phyloP scores from a whole-genome alignment of 805 yeast species.

The Metschnikowia matae region DNA sequence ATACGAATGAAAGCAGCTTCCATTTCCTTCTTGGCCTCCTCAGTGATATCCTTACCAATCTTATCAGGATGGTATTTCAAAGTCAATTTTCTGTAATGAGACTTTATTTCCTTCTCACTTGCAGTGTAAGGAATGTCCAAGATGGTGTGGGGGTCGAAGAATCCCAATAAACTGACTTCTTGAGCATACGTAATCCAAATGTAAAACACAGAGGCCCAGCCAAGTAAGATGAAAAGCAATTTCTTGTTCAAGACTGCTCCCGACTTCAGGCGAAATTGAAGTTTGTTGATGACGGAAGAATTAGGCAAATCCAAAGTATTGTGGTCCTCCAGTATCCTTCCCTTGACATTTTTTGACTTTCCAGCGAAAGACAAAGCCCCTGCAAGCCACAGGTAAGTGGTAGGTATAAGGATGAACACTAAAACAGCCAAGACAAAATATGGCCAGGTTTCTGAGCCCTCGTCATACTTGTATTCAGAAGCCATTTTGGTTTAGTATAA shows the following conservation, averaged over 20 bases:
- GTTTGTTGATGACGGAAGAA: conserved; percentile 20
- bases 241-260: conserved; percentile 38
- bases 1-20: conserved; percentile 79
- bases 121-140: conserved; percentile 70
- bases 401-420: conserved; percentile 64
- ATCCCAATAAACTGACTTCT: conserved; percentile 42
- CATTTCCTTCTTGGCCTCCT: conserved; percentile 50
- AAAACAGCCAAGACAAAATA: conserved; percentile 74
- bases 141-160: conserved; percentile 89
- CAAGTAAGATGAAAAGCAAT: conserved; percentile 36
- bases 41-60: conserved; percentile 58
- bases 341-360: conserved; percentile 24
- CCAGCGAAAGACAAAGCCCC: conserved; percentile 14
- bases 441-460: conserved; percentile 90
- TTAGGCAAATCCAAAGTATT: conserved; percentile 28
- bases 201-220: conserved; percentile 58
- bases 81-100: conserved; percentile 82
- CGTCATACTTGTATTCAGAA: conserved; percentile 74
- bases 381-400: conserved; percentile 39
- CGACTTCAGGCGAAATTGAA: conserved; percentile 25
- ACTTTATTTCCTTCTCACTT: conserved; percentile 69
- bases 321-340: conserved; percentile 31
- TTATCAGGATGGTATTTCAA: conserved; percentile 93
- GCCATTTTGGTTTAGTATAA: conserved; percentile 24
- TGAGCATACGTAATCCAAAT: conserved; percentile 36